These are phyloP conservation scores for Argentina anserina DNA, from an alignment of 306 rosid genomes.

Conservation along the genomic window DNA sequence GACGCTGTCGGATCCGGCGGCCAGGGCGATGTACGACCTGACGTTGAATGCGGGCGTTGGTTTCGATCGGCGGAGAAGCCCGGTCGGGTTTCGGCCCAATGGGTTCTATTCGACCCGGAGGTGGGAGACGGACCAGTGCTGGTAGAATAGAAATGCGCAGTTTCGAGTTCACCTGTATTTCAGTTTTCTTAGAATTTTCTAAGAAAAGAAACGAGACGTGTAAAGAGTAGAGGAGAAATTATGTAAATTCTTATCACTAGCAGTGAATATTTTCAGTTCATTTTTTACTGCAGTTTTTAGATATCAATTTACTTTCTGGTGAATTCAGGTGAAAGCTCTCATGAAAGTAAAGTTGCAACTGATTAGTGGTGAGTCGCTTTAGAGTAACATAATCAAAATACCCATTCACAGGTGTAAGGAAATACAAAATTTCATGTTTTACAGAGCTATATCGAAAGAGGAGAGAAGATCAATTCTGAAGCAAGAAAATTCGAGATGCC, in stretches of 20 bases:
- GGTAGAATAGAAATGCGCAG: constrained; percentile 50
- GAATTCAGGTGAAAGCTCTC: no score
- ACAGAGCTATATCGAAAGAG: not conserved
- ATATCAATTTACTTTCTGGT: no score
- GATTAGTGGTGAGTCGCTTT: no score
- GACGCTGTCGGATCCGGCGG: constrained; percentile 78
- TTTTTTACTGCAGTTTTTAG: not conserved
- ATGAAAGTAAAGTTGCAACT: no score
- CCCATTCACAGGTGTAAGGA: constrained; percentile 5
- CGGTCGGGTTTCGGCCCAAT: constrained; percentile 11
- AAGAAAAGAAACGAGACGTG: not conserved
- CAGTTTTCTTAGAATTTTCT: not conserved
- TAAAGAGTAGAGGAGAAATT: not conserved
- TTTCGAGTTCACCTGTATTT: not conserved
- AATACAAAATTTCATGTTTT: constrained; percentile 11
- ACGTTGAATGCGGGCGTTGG: constrained; percentile 32
- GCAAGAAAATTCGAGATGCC: not conserved
- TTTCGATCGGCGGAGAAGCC: constrained; percentile 9
- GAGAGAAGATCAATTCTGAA: not conserved
- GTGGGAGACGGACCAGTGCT: constrained; percentile 98
- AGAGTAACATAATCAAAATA: no score
- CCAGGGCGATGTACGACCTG: constrained; percentile 63
- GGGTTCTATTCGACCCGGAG: constrained; percentile 54
- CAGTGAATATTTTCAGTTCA: not conserved
- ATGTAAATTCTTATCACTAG: not conserved